These are phyloP conservation scores for Aspergillus incahuasiensis DNA, from an alignment of 495 filamentous ascomycete species.

Conservation along the genomic window DNA sequence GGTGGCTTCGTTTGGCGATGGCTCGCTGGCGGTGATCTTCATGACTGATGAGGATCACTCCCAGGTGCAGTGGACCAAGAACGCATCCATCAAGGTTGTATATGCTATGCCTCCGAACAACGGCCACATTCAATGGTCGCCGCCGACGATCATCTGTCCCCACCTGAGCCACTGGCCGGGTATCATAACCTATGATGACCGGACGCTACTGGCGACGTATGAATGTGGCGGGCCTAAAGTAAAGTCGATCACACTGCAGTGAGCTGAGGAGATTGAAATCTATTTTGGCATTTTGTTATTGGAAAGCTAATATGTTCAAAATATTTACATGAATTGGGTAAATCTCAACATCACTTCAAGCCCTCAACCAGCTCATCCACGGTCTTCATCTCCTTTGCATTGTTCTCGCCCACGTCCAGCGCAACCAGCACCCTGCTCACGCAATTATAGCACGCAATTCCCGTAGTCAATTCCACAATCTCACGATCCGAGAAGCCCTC, in stretches of 20 bases:
- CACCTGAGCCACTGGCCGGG: constrained; percentile 43
- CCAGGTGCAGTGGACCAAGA: constrained; percentile 34
- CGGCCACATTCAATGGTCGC: constrained; percentile 34
- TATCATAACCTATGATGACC: constrained; percentile 33
- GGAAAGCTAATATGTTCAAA: neutral
- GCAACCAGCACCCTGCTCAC: constrained; percentile 82
- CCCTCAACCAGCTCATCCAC: constrained; percentile 35
- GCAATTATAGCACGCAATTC: constrained; percentile 80
- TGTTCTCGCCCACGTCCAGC: constrained; percentile 61
- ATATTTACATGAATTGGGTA: neutral
- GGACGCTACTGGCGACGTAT: constrained; percentile 36
- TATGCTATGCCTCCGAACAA: constrained; percentile 33
- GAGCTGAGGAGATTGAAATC: neutral
- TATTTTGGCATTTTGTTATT: neutral
- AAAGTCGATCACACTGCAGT: constrained; percentile 30
- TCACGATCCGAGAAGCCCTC: constrained; percentile 54
- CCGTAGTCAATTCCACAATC: constrained; percentile 66
- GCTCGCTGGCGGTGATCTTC: constrained; percentile 53
- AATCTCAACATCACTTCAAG: constrained; percentile 3
- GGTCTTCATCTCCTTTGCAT: constrained; percentile 38
- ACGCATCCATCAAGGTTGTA: constrained; percentile 38
- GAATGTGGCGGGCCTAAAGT: constrained; percentile 37
- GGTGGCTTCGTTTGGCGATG: constrained; percentile 52
- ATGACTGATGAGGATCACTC: constrained; percentile 56
- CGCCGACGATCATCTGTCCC: constrained; percentile 23